phyloP scores from a whole-genome alignment of 805 yeast species.

The Torulaspora quercuum region DNA sequence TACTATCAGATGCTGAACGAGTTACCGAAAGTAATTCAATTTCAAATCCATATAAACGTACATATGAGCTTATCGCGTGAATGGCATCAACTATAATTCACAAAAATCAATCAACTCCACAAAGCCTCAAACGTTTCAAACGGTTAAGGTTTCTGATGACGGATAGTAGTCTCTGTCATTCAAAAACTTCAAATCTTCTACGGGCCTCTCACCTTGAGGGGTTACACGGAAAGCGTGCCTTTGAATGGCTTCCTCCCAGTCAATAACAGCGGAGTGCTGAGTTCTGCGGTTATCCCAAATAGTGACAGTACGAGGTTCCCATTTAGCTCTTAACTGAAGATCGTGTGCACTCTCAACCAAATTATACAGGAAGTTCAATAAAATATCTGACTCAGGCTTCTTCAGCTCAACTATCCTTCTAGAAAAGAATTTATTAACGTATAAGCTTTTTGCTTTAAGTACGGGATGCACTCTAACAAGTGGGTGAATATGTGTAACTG shows the following conservation, averaged over 20 bases:
- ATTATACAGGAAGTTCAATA: slow-evolving; percentile 54
- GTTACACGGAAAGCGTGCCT: slow-evolving; percentile 76
- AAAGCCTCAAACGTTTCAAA: too few relatives aligned
- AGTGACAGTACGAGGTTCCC: slow-evolving; percentile 69
- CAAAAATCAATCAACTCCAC: too few relatives aligned
- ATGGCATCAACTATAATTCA: too few relatives aligned
- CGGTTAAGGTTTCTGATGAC: slow-evolving; percentile 9
- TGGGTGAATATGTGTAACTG: slow-evolving; percentile 58
- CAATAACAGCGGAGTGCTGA: slow-evolving; percentile 64
- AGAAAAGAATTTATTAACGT: slow-evolving; percentile 57
- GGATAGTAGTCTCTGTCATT: slow-evolving; percentile 22
- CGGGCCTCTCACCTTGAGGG: slow-evolving; percentile 70
- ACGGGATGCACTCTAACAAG: slow-evolving; percentile 72
- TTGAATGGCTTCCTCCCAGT: slow-evolving; percentile 63
- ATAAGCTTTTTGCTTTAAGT: slow-evolving; percentile 56
- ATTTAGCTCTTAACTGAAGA: slow-evolving; percentile 63
- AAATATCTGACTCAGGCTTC: slow-evolving; percentile 61
- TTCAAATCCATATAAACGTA: too few relatives aligned
- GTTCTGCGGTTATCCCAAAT: slow-evolving; percentile 78
- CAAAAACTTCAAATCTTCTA: slow-evolving; percentile 44
- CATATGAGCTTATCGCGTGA: too few relatives aligned
- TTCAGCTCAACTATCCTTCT: slow-evolving; percentile 69
- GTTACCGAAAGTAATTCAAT: too few relatives aligned
- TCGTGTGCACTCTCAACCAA: slow-evolving; percentile 54
- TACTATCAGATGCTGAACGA: too few relatives aligned